These are phyloP conservation scores for Bruguiera sexangula DNA, from an alignment of 345 rosid genomes.

Conservation along the genomic window DNA sequence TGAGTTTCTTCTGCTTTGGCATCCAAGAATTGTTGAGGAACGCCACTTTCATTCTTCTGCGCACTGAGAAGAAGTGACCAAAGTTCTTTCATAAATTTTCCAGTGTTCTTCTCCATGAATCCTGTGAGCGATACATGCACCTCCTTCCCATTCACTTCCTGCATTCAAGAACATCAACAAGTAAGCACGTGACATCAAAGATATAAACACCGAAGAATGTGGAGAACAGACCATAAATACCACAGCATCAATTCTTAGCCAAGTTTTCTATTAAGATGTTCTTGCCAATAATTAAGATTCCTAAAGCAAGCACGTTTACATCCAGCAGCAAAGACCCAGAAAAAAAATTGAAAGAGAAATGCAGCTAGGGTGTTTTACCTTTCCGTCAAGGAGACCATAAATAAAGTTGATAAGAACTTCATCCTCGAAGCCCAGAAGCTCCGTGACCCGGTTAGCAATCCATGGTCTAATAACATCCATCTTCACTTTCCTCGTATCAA, in stretches of 20 bases:
- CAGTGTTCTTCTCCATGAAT: constrained; percentile 97
- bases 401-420: constrained; percentile 97
- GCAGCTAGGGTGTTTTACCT: constrained; percentile 37
- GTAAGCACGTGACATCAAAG: background rate
- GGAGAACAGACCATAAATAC: background rate
- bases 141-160: constrained; percentile 92
- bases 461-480: constrained; percentile 93
- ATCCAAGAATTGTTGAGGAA: constrained; percentile 87
- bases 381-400: constrained; percentile 84
- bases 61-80: constrained; percentile 95
- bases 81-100: constrained; percentile 95
- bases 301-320: constrained; percentile 8
- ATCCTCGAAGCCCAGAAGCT: constrained; percentile 95
- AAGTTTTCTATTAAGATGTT: constrained; percentile 5
- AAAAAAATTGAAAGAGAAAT: background rate
- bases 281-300: constrained; percentile 5
- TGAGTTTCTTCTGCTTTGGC: constrained; percentile 78
- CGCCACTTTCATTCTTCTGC: constrained; percentile 77
- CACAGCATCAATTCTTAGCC: constrained; percentile 16
- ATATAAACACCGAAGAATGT: background rate
- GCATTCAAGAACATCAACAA: constrained; percentile 14
- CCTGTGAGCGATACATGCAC: constrained; percentile 84
- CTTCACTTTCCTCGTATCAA: constrained; percentile 84
- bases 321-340: background rate
- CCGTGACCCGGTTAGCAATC: constrained; percentile 90